phyloP scores from a whole-genome alignment of 345 rosid genomes.

The Citrus glauca region DNA sequence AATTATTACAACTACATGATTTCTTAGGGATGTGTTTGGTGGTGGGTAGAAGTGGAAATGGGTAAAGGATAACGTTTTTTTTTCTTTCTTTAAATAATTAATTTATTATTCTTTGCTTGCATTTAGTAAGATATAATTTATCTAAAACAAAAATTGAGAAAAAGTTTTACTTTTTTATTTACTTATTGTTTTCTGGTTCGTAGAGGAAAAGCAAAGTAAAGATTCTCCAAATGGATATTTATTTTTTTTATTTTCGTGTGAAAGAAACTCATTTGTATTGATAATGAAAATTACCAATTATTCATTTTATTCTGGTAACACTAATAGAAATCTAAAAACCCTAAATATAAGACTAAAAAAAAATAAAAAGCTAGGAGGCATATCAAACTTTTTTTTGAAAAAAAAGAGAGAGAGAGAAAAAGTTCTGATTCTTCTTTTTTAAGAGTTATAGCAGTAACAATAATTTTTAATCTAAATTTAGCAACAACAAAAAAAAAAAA shows the following conservation, averaged over 20 bases:
- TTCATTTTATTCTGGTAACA: background rate
- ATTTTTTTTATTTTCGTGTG: background rate
- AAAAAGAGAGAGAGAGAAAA: too few relatives aligned
- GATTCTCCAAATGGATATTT: conserved; percentile 7
- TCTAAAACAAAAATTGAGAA: too few relatives aligned
- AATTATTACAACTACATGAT: background rate
- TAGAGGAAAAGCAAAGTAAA: conserved; percentile 22
- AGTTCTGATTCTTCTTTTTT: too few relatives aligned
- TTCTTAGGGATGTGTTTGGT: conserved; percentile 22
- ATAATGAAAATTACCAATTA: background rate
- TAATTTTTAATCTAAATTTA: too few relatives aligned
- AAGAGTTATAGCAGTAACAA: too few relatives aligned
- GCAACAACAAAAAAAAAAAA: too few relatives aligned
- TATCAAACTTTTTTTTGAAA: too few relatives aligned
- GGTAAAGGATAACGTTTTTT: background rate
- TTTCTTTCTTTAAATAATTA: background rate
- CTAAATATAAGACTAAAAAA: too few relatives aligned
- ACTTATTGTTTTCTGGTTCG: conserved; percentile 8
- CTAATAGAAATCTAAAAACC: too few relatives aligned
- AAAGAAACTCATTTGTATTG: background rate
- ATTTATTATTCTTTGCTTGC: background rate
- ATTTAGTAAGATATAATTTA: too few relatives aligned
- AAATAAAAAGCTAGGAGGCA: too few relatives aligned
- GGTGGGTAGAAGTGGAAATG: conserved; percentile 11
- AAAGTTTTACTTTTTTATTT: background rate